Evolutionary conservation across 176 grass and related monocot genomes (phyloP).

Genomic region (Paspalum notatum): DNA sequence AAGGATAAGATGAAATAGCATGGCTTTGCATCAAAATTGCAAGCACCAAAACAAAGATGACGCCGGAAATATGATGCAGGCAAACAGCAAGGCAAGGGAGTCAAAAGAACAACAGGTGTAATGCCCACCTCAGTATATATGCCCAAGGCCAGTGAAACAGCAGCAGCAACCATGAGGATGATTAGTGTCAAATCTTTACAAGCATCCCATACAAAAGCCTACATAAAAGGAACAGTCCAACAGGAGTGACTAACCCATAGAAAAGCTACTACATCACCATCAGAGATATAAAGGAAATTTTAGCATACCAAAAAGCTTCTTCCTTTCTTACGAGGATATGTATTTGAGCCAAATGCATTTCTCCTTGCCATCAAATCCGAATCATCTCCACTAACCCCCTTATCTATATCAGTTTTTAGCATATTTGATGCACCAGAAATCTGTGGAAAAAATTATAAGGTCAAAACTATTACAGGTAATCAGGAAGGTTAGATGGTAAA

Average conservation of each 20-base stretch:
- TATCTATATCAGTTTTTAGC: conserved; percentile 71
- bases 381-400: conserved; percentile 64
- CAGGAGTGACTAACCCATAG: neutral
- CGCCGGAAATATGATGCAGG: neutral
- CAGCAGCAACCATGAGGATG: conserved; percentile 96
- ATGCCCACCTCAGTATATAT: conserved; percentile 85
- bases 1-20: neutral
- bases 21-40: neutral
- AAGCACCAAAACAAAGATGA: neutral
- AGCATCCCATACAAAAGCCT: conserved; percentile 95
- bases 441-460: conserved; percentile 45
- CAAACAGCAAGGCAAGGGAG: conserved; percentile 8
- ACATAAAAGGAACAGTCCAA: conserved; percentile 24
- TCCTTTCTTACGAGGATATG: conserved; percentile 94
- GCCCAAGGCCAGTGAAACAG: conserved; percentile 85
- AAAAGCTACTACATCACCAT: neutral
- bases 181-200: conserved; percentile 89
- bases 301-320: conserved; percentile 70
- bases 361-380: conserved; percentile 58
- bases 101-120: conserved; percentile 2
- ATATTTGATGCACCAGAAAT: conserved; percentile 68
- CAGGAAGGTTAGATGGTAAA: neutral
- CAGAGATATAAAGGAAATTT: neutral
- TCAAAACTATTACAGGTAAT: conserved; percentile 13
- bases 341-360: conserved; percentile 78